Percentiles rank a stretch among this genome's conserved stretches.
phyloP scores from a whole-genome alignment of 768 basidiomycete genomes.

The Xerocomus spinulosus region DNA sequence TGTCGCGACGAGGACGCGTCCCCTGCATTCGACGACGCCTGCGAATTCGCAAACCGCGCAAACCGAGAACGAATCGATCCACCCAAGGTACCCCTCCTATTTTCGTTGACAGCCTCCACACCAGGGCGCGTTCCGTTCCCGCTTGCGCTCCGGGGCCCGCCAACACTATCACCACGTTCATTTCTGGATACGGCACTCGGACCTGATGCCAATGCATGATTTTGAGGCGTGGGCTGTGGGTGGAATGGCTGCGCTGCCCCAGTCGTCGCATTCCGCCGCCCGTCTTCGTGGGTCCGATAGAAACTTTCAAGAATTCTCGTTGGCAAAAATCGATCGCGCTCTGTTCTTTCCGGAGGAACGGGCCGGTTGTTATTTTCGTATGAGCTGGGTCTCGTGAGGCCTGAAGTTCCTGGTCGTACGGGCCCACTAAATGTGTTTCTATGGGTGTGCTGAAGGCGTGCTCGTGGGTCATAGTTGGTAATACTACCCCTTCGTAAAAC shows the following conservation, averaged over 20 bases:
- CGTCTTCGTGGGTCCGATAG: conserved; percentile 22
- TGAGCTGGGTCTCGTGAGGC: conserved; percentile 4
- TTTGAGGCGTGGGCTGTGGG: conserved; percentile 1
- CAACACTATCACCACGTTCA: conserved; percentile 7
- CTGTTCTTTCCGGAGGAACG: conserved; percentile 15
- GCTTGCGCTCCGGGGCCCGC: conserved; percentile 6
- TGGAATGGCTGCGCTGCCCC: conserved; percentile 11
- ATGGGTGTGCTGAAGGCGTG: conserved; percentile 8
- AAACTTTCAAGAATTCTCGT: conserved; percentile 20
- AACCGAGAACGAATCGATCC: conserved; percentile 26
- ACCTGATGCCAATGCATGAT: not conserved
- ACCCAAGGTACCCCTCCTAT: conserved; percentile 19
- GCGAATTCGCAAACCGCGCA: conserved; percentile 20
- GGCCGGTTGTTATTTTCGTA: conserved; percentile 14
- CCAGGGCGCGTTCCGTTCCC: conserved; percentile 11
- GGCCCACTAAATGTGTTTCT: conserved; percentile 12
- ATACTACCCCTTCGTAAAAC: conserved; percentile 14
- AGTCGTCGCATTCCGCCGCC: conserved; percentile 15
- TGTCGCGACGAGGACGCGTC: conserved; percentile 11
- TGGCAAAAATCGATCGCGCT: conserved; percentile 23
- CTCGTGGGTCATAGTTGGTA: conserved; percentile 1
- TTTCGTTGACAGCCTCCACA: conserved; percentile 9
- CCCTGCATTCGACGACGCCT: conserved; percentile 9
- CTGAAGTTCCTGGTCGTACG: conserved; percentile 7
- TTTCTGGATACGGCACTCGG: conserved; percentile 1